Conservation (phyloP, 352 stramenopile genomes). For the Aphanomyces euteiches region DNA sequence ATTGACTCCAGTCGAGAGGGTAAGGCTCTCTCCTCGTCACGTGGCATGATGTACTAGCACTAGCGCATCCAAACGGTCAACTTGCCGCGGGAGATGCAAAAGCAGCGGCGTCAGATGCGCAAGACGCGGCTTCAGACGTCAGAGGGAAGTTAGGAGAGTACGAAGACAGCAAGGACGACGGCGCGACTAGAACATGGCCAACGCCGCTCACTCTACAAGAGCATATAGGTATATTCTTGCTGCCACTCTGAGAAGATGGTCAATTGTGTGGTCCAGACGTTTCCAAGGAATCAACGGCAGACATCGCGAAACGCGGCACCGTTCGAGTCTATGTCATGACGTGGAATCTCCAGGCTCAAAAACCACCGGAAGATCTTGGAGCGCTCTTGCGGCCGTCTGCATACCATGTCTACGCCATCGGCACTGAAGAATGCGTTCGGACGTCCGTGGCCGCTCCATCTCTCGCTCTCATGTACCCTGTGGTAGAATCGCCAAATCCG, state of each 20-base stretch:
- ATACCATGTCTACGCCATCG: slow-evolving; percentile 85
- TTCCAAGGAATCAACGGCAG: background rate
- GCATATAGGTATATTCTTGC: background rate
- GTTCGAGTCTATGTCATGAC: slow-evolving; percentile 77
- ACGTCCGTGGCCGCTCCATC: slow-evolving; percentile 34
- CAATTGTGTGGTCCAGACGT: slow-evolving; percentile 4
- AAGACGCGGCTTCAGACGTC: background rate
- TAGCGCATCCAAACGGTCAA: no score
- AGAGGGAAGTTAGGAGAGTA: background rate
- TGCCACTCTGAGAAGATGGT: background rate
- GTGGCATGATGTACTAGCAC: no score
- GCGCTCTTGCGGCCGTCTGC: slow-evolving; percentile 52
- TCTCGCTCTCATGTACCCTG: background rate
- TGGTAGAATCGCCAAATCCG: slow-evolving; percentile 76
- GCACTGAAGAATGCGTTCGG: slow-evolving; percentile 93
- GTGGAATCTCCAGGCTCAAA: slow-evolving; percentile 84
- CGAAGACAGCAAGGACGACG: background rate
- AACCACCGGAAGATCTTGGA: slow-evolving; percentile 38
- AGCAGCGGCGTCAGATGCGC: background rate
- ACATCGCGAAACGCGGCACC: slow-evolving; percentile 44
- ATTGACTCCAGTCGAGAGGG: no score
- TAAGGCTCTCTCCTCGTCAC: no score
- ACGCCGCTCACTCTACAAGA: background rate
- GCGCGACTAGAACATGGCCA: background rate
- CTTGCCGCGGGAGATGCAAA: no score